Conservation (phyloP, 1,139 yeast species). For the Starmera stellimalicola region DNA sequence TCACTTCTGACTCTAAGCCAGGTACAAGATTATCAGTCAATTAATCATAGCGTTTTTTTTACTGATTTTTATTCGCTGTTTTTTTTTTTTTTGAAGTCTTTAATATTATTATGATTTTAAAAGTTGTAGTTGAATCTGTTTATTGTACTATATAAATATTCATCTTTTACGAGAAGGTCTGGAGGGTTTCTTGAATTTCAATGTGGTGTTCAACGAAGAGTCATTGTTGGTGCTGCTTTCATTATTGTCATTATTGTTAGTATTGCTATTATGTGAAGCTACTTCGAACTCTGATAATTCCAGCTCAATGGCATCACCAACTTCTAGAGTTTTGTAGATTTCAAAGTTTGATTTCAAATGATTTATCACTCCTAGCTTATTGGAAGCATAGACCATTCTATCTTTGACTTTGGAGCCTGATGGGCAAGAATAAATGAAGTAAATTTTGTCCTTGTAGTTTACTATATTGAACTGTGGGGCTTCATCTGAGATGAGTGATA, state of each 20-base stretch:
- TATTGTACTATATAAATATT: not conserved
- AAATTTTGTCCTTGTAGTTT: conserved; percentile 23
- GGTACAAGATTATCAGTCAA: too few species aligned
- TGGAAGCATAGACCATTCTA: conserved; percentile 87
- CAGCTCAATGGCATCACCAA: conserved; percentile 61
- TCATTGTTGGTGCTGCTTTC: not conserved
- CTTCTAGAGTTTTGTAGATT: conserved; percentile 41
- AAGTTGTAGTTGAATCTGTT: not conserved
- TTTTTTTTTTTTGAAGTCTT: too few species aligned
- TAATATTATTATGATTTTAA: not conserved
- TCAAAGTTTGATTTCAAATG: conserved; percentile 33
- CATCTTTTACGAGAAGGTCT: conserved; percentile 22
- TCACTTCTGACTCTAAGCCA: not conserved
- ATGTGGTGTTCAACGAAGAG: conserved; percentile 2
- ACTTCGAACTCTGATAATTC: conserved; percentile 28
- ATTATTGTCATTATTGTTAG: not conserved
- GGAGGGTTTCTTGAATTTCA: conserved; percentile 18
- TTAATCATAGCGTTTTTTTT: too few species aligned
- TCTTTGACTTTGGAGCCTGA: conserved; percentile 84
- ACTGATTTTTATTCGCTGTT: too few species aligned
- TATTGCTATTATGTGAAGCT: too few species aligned
- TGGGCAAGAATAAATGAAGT: conserved; percentile 81
- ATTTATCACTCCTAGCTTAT: conserved; percentile 56
- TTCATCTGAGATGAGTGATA: conserved; percentile 24
- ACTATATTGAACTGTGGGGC: conserved; percentile 56